Conservation (phyloP, 2,329 filamentous ascomycete species). For the Trichoderma afroharzianum region DNA sequence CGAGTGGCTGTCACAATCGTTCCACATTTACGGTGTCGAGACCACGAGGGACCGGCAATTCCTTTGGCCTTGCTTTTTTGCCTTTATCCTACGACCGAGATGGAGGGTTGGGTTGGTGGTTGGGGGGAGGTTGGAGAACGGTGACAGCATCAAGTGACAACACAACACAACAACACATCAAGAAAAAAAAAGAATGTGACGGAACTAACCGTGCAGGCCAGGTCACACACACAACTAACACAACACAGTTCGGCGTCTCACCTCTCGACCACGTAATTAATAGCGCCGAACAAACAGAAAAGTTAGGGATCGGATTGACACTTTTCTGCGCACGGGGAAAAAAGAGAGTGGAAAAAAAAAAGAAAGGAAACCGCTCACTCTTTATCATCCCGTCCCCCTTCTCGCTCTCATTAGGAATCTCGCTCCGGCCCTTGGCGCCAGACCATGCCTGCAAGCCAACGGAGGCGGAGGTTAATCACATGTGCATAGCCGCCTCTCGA, state of each 20-base stretch:
- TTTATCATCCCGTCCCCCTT: not conserved
- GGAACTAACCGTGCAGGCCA: not conserved
- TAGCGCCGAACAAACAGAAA: not conserved
- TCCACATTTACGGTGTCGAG: not conserved
- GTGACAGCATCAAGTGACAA: not conserved
- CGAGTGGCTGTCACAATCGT: not conserved
- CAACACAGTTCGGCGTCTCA: not conserved
- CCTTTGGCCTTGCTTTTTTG: not conserved
- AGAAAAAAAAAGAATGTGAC: not conserved
- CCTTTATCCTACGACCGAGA: not conserved
- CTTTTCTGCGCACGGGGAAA: not conserved
- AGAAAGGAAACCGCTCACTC: not conserved
- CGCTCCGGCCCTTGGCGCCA: not conserved
- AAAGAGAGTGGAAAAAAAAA: not conserved
- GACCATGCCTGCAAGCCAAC: not conserved
- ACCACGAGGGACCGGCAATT: not conserved
- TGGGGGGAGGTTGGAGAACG: not conserved
- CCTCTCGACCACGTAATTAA: not conserved
- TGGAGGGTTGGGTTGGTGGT: not conserved
- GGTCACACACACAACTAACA: not conserved
- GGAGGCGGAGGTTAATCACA: not conserved
- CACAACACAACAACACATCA: not conserved
- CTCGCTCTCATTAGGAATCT: not conserved
- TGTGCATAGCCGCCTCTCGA: not conserved
- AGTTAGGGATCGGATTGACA: not conserved